These are phyloP conservation scores for Hirsutella rhossiliensis DNA, from an alignment of 2,329 filamentous ascomycete species.

Conservation along the genomic window DNA sequence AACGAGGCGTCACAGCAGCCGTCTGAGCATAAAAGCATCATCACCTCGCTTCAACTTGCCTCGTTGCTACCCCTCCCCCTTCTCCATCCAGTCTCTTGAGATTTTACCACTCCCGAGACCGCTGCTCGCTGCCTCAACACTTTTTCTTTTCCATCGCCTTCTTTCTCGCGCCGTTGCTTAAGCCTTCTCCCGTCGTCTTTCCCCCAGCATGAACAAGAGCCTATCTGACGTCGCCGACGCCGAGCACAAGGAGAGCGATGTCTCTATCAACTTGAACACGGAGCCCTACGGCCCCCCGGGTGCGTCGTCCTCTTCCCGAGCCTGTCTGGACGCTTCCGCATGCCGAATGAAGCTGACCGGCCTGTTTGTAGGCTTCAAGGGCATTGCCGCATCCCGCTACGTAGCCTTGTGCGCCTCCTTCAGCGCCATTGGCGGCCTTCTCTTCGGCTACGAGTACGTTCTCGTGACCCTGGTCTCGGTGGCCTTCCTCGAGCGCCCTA, in stretches of 20 bases:
- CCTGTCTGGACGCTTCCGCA: neutral
- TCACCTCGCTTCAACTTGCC: too few relatives aligned
- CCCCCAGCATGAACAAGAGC: conserved; percentile 5
- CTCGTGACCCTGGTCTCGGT: neutral
- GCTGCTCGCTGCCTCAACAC: too few relatives aligned
- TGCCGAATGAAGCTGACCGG: neutral
- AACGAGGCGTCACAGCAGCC: too few relatives aligned
- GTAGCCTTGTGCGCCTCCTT: conserved; percentile 20
- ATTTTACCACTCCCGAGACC: too few relatives aligned
- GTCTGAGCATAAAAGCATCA: too few relatives aligned
- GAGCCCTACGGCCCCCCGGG: conserved; percentile 13
- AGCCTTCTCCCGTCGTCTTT: neutral
- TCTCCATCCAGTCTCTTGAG: too few relatives aligned
- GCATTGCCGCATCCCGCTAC: conserved; percentile 18
- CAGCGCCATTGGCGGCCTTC: conserved; percentile 23
- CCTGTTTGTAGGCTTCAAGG: conserved; percentile 14
- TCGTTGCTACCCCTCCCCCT: too few relatives aligned
- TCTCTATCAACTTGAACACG: conserved; percentile 6
- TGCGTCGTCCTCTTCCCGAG: conserved; percentile 1
- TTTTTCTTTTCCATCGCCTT: too few relatives aligned
- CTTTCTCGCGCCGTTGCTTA: too few relatives aligned
- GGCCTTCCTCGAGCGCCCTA: neutral
- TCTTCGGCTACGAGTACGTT: conserved; percentile 21
- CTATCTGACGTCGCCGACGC: conserved; percentile 5
- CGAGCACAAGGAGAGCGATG: conserved; percentile 10